Evolutionary conservation across 164 flowering plant genomes (phyloP).

Genomic region (Magnolia officinalis): DNA sequence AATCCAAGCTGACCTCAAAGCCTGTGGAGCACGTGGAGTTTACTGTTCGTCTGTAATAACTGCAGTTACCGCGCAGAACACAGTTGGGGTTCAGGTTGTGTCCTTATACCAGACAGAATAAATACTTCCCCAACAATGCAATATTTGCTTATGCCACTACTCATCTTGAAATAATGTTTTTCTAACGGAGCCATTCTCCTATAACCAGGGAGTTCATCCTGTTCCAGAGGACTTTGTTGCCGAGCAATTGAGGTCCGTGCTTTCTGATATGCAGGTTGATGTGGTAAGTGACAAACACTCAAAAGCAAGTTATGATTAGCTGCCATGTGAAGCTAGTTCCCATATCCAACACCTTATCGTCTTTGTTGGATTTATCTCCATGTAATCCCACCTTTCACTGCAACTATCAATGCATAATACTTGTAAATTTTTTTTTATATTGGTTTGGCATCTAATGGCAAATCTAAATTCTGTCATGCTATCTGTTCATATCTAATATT

Average conservation of each 20-base stretch:
- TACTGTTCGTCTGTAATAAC: conserved; percentile 94
- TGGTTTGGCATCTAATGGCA: not conserved
- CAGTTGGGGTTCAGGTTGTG: conserved; percentile 87
- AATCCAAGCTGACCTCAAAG: conserved; percentile 91
- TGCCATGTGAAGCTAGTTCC: not conserved
- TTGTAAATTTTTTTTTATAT: too few species aligned
- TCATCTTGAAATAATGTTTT: not conserved
- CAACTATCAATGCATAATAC: too few species aligned
- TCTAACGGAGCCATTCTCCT: not conserved
- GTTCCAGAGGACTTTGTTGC: conserved; percentile 70
- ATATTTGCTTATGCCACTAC: not conserved
- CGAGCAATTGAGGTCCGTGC: conserved; percentile 77
- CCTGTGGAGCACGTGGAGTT: conserved; percentile 85
- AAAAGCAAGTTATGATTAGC: not conserved
- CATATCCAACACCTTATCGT: too few species aligned
- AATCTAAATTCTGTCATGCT: not conserved
- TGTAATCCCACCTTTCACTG: not conserved
- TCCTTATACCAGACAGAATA: not conserved
- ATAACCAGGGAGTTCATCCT: conserved; percentile 53
- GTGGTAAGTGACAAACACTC: conserved; percentile 52
- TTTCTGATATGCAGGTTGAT: conserved; percentile 88
- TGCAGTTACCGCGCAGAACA: conserved; percentile 93
- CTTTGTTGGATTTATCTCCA: too few species aligned
- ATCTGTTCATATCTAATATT: not conserved
- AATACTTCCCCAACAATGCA: not conserved